Evolutionary conservation across 2,329 filamentous ascomycete genomes (phyloP).

Genomic region (Westerdykella aurantiaca): DNA sequence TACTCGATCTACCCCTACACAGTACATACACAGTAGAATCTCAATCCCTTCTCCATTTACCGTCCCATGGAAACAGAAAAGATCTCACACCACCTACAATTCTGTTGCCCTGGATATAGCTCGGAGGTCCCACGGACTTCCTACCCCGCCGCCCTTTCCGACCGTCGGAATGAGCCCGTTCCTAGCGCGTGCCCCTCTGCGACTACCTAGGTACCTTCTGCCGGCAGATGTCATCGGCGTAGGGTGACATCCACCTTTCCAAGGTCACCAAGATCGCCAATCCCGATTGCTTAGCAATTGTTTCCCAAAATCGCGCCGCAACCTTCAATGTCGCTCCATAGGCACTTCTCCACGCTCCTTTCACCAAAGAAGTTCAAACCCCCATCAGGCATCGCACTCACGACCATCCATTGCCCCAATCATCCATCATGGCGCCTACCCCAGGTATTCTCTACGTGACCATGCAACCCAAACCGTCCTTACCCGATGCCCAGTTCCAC

Average conservation of each 20-base stretch:
- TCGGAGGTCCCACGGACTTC: not conserved
- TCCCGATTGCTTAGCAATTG: not conserved
- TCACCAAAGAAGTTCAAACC: not conserved
- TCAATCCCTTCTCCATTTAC: no score
- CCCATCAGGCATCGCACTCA: not conserved
- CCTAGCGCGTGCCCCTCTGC: conserved; percentile 1
- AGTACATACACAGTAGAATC: no score
- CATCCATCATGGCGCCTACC: conserved; percentile 41
- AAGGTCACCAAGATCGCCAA: not conserved
- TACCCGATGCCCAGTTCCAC: conserved; percentile 67
- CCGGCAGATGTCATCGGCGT: conserved; percentile 33
- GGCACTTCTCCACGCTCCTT: no score
- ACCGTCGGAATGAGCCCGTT: conserved; percentile 19
- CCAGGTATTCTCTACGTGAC: conserved; percentile 74
- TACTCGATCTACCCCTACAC: no score
- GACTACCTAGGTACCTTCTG: conserved; percentile 3
- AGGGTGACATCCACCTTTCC: conserved; percentile 2
- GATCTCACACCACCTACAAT: not conserved
- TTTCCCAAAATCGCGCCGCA: not conserved
- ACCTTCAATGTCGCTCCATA: no score
- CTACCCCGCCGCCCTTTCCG: conserved; percentile 10
- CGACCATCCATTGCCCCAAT: not conserved
- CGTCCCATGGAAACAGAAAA: no score
- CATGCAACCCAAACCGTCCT: conserved; percentile 68
- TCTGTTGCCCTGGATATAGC: not conserved